These are phyloP conservation scores for Geranomyces variabilis DNA, from an alignment of 192 early-diverging fungal genomes.

Conservation along the genomic window DNA sequence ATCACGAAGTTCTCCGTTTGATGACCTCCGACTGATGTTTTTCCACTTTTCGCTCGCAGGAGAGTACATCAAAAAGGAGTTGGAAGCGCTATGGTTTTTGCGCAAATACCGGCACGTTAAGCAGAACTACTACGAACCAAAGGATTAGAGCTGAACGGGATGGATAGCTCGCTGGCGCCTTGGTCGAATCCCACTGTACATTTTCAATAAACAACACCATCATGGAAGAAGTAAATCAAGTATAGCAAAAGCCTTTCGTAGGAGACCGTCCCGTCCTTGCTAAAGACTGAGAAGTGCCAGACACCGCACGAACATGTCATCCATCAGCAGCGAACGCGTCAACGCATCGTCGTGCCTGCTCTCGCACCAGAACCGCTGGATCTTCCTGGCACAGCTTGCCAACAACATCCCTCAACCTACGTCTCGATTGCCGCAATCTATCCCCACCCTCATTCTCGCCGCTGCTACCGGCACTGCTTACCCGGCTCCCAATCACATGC, in stretches of 20 bases:
- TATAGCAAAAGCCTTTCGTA: too few species aligned
- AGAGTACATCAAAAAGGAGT: constrained; percentile 44
- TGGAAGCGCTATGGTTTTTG: constrained; percentile 45
- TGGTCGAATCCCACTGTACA: too few species aligned
- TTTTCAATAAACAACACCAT: too few species aligned
- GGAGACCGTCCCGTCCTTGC: too few species aligned
- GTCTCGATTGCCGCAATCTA: background rate
- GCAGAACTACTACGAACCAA: constrained; percentile 18
- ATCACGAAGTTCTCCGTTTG: too few species aligned
- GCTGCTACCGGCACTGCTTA: background rate
- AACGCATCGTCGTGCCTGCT: constrained; percentile 42
- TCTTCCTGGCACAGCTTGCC: constrained; percentile 46
- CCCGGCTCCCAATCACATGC: constrained; percentile 34
- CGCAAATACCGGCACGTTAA: constrained; percentile 39
- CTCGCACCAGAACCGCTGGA: constrained; percentile 53
- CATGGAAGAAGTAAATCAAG: too few species aligned
- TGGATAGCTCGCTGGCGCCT: too few species aligned
- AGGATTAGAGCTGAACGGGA: background rate
- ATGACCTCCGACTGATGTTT: too few species aligned
- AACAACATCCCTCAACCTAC: constrained; percentile 21
- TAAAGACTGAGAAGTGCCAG: too few species aligned
- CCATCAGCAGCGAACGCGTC: background rate
- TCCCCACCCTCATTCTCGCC: background rate
- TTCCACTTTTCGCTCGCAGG: constrained; percentile 4
- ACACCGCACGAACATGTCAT: background rate